phyloP scores from a whole-genome alignment of 768 basidiomycete genomes.

The Pholiota molesta region DNA sequence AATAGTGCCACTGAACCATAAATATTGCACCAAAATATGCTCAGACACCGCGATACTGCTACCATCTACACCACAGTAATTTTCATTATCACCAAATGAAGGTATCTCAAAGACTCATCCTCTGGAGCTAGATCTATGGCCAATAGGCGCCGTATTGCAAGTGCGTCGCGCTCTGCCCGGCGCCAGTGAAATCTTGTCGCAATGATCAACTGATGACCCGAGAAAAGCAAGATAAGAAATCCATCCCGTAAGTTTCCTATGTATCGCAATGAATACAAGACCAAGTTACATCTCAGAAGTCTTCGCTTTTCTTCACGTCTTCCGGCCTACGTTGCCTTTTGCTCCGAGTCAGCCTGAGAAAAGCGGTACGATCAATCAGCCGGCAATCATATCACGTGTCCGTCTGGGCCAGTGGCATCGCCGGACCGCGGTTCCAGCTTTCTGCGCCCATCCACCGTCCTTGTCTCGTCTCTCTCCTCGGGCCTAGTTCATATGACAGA shows the following conservation, averaged over 20 bases:
- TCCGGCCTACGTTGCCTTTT: too few relatives aligned
- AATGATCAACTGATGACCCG: background rate
- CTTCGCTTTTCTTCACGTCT: background rate
- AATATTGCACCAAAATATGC: too few relatives aligned
- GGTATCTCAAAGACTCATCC: background rate
- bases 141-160: background rate
- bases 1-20: too few relatives aligned
- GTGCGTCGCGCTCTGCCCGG: background rate
- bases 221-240: background rate
- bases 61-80: too few relatives aligned
- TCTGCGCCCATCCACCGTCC: background rate
- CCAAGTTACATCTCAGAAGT: background rate
- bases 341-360: too few relatives aligned
- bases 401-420: background rate
- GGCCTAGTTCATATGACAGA: conserved; percentile 25
- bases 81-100: background rate
- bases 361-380: background rate
- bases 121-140: background rate
- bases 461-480: background rate
- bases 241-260: background rate
- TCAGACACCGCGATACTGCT: too few relatives aligned
- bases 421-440: background rate
- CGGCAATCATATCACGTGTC: background rate
- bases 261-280: background rate
- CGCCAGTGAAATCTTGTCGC: background rate